Conservation (phyloP, 768 basidiomycete species). For the Hortiboletus flavorubellus region DNA sequence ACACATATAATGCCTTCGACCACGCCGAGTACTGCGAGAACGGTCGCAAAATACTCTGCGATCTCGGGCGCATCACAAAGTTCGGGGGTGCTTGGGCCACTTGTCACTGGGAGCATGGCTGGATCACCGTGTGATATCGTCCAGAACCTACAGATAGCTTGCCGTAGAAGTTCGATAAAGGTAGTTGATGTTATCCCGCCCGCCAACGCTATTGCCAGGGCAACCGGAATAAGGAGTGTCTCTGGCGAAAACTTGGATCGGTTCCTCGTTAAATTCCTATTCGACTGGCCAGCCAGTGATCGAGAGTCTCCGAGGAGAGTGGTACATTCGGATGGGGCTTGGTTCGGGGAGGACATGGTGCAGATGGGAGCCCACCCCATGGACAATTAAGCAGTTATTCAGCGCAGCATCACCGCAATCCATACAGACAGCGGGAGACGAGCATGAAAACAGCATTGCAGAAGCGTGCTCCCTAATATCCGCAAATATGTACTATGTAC, state of each 20-base stretch:
- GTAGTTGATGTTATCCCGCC: constrained; percentile 24
- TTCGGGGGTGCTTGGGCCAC: constrained; percentile 4
- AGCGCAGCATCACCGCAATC: neutral
- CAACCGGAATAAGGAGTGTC: constrained; percentile 27
- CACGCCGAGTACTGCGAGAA: constrained; percentile 14
- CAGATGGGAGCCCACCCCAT: neutral
- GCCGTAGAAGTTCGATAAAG: constrained; percentile 23
- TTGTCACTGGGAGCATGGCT: constrained; percentile 1
- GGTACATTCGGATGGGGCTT: constrained; percentile 6
- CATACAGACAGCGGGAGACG: neutral
- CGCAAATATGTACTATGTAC: neutral
- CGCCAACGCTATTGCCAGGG: constrained; percentile 23
- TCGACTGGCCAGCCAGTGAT: neutral
- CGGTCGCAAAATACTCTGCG: constrained; percentile 20
- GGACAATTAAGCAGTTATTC: neutral
- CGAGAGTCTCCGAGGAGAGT: constrained; percentile 7
- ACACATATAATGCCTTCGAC: constrained; percentile 21
- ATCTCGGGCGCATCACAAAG: constrained; percentile 23
- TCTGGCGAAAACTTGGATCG: constrained; percentile 8
- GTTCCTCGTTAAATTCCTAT: neutral
- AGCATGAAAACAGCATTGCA: constrained; percentile 1
- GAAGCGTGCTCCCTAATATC: neutral
- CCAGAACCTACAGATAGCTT: constrained; percentile 27
- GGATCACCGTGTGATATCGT: constrained; percentile 9
- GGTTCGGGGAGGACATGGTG: constrained; percentile 13